Percentiles rank a stretch among this genome's conserved stretches.
These are phyloP conservation scores for Populus trichocarpa DNA, from an alignment of 441 rosid genomes.

Conservation along the genomic window DNA sequence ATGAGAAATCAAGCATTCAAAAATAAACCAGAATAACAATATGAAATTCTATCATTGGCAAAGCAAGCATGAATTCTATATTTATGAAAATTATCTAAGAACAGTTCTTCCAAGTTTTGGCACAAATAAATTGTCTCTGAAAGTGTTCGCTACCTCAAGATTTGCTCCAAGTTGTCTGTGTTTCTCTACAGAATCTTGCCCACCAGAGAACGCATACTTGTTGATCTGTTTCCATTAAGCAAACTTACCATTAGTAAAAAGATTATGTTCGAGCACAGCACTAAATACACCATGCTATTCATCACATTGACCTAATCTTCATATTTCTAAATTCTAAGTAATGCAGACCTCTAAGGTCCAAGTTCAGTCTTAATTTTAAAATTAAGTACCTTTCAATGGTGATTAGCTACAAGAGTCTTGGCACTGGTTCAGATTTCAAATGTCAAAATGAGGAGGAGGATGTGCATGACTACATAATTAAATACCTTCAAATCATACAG, in stretches of 20 bases:
- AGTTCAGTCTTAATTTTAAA: background rate
- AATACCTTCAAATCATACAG: background rate
- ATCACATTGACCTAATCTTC: background rate
- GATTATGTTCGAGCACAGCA: background rate
- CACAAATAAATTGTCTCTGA: background rate
- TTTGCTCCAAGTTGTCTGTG: slow-evolving; percentile 76
- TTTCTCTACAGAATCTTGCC: slow-evolving; percentile 68
- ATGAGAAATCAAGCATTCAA: background rate
- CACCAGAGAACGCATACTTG: slow-evolving; percentile 79
- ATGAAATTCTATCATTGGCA: background rate
- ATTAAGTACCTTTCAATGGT: background rate
- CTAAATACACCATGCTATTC: background rate
- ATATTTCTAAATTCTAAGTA: background rate
- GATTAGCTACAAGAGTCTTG: background rate
- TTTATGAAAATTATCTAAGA: background rate
- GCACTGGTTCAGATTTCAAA: background rate
- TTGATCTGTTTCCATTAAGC: slow-evolving; percentile 51
- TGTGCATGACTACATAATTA: background rate
- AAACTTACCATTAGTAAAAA: slow-evolving; percentile 5
- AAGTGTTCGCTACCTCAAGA: slow-evolving; percentile 57
- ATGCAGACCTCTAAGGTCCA: background rate
- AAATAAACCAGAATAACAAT: background rate
- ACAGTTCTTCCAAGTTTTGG: background rate
- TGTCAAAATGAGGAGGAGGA: background rate
- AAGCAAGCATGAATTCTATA: background rate